phyloP scores from a whole-genome alignment of 164 flowering plant species.

The Brasenia schreberi region DNA sequence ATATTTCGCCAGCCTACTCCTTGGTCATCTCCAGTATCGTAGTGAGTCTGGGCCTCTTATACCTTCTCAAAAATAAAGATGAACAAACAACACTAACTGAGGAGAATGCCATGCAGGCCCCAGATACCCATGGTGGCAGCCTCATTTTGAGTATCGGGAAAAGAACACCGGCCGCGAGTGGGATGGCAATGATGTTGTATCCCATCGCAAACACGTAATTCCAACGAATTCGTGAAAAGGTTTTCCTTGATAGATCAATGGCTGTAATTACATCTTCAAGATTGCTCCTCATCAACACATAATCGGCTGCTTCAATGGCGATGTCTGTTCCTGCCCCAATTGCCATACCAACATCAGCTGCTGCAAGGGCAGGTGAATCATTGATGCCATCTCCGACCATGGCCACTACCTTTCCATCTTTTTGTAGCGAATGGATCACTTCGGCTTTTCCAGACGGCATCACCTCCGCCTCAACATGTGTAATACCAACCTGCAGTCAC shows the following conservation, averaged over 20 bases:
- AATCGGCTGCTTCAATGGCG: conserved; percentile 98
- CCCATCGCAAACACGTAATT: conserved; percentile 95
- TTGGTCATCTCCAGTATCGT: conserved; percentile 75
- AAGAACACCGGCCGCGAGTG: conserved; percentile 85
- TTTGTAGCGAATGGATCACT: conserved; percentile 56
- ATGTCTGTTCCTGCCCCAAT: conserved; percentile 99
- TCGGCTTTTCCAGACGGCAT: conserved; percentile 97
- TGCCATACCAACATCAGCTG: conserved; percentile 98
- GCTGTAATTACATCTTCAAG: conserved; percentile 94
- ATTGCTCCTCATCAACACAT: conserved; percentile 83
- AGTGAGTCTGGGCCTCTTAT: conserved; percentile 81
- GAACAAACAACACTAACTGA: conserved; percentile 97
- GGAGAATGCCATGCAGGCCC: conserved; percentile 97
- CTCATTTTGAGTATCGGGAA: conserved; percentile 46
- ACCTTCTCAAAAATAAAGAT: conserved; percentile 79
- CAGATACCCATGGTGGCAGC: conserved; percentile 97
- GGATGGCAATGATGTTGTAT: conserved; percentile 79
- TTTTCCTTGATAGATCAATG: conserved; percentile 85
- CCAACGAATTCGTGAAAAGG: conserved; percentile 61
- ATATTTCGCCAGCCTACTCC: conserved; percentile 28
- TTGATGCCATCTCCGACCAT: conserved; percentile 99
- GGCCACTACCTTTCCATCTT: conserved; percentile 69
- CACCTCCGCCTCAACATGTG: conserved; percentile 80
- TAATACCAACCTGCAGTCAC: conserved; percentile 63
- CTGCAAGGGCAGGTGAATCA: conserved; percentile 96